Evolutionary conservation across 2,329 filamentous ascomycete species (phyloP), one percentile per base, ranked within the genome.

Genomic region (Aspergillus ochraceus): DNA sequence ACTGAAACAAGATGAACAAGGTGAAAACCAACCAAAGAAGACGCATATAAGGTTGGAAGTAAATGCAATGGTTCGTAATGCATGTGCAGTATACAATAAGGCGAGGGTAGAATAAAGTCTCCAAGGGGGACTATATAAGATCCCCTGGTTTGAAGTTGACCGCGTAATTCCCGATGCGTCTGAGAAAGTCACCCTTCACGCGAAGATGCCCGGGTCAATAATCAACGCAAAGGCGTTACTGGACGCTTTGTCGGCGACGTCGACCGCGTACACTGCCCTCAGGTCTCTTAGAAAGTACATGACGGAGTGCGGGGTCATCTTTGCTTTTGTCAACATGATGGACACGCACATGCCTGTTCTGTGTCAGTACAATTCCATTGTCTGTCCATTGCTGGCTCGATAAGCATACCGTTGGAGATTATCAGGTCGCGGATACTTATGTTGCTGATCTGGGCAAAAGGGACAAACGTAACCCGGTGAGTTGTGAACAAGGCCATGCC

Each of bases 381-480:
- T 20, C 10, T 47, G 39, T 10, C 14, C 11, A 26, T 17, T 22
- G n/a, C 19, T 57, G 42, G 24, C 42, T 24, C 8, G 59, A 42
- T 30, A 20, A 58, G 64, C 84, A 65, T 82, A 96, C 91, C 94
- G 88, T 80, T 97, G 94, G 58, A 99, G 80, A 80, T 98, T 98
- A 75, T 99, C 95, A 36, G 95, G 95, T 67, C 95, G 84, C 5
- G 95, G 95, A 74, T 98, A 98, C 72, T 90, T 93, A 75, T 97
- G 94, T 73, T 97, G 92, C 66, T 92, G 85, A 70, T 97, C 92
- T 1, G 92, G 90, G 74, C 95, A 99, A 72, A 97, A 98, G 0
- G 95, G 95, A 74, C 95, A 99, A 30, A 97, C 88, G 70, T 98
- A 99, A 61, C 94, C 94, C 1, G 95, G 95, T 8, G 92, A 96